Evolutionary conservation across 768 basidiomycete genomes (phyloP).

Genomic region (Serendipita vermifera): DNA sequence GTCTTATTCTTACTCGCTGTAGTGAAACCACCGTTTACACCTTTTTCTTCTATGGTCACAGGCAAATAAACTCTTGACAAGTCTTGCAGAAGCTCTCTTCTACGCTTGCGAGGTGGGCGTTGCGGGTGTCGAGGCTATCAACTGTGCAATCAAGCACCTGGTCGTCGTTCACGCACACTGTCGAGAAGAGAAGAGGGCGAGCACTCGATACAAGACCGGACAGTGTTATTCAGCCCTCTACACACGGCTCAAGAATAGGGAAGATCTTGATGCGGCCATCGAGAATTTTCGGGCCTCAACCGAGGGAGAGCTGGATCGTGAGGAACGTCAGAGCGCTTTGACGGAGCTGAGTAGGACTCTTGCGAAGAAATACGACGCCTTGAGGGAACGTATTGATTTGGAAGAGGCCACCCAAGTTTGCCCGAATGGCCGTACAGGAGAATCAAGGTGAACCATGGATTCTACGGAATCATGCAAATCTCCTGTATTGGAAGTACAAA

Average conservation of each 20-base stretch:
- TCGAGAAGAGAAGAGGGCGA: not conserved
- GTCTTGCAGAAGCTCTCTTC: conserved; percentile 1
- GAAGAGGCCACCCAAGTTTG: not conserved
- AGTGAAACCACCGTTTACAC: too few relatives aligned
- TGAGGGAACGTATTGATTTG: not conserved
- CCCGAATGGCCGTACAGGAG: not conserved
- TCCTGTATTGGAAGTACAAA: conserved; percentile 8
- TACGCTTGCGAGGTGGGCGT: not conserved
- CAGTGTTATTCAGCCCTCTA: conserved; percentile 9
- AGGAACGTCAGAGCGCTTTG: not conserved
- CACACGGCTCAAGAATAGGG: not conserved
- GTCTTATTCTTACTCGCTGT: too few relatives aligned
- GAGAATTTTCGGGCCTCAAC: not conserved
- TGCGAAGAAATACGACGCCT: not conserved
- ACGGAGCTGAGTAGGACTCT: conserved; percentile 5
- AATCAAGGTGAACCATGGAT: conserved; percentile 2
- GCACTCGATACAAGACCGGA: not conserved
- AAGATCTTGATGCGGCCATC: conserved; percentile 1
- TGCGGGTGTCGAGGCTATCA: not conserved
- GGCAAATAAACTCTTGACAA: not conserved
- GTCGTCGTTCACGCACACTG: not conserved
- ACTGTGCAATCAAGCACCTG: not conserved
- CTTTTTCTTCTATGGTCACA: too few relatives aligned
- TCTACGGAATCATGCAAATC: conserved; percentile 2
- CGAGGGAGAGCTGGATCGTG: not conserved